Evolutionary conservation across 2,329 filamentous ascomycete genomes (phyloP).

Genomic region (Hypoxylon sp.): DNA sequence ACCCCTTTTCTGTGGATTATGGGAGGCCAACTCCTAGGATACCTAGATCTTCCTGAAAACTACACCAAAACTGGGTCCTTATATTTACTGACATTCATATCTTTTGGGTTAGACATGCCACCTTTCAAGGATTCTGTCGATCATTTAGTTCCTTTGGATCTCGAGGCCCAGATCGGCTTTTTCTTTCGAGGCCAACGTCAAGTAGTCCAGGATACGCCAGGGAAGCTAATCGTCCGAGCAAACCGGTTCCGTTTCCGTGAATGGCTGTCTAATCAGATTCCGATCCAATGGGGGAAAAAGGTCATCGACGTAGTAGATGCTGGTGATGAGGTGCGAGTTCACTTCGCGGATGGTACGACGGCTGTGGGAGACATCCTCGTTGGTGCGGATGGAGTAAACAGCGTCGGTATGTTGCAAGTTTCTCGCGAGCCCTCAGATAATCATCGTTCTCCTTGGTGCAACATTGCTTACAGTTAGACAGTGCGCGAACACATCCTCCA

Average conservation of each 20-base stretch:
- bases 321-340: slow-evolving; percentile 37
- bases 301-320: slow-evolving; percentile 41
- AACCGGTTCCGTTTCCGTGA: slow-evolving; percentile 47
- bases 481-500: slow-evolving; percentile 47
- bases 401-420: slow-evolving; percentile 42
- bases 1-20: neutral
- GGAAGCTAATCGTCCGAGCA: slow-evolving; percentile 40
- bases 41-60: neutral
- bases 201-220: slow-evolving; percentile 22
- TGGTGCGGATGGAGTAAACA: slow-evolving; percentile 52
- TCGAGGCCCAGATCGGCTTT: slow-evolving; percentile 33
- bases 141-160: slow-evolving; percentile 38
- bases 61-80: too few species aligned
- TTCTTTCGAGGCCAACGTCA: slow-evolving; percentile 21
- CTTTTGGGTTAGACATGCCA: slow-evolving; percentile 31
- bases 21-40: too few species aligned
- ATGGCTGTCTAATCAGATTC: slow-evolving; percentile 50
- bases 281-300: slow-evolving; percentile 50
- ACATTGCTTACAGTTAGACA: slow-evolving; percentile 18
- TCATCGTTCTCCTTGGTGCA: neutral
- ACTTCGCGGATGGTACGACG: slow-evolving; percentile 50
- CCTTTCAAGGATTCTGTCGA: slow-evolving; percentile 34
- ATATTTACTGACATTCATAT: slow-evolving; percentile 6
- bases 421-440: neutral
- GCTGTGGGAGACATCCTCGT: slow-evolving; percentile 50